A percentile compares a stretch with the other conserved stretches of the same genome.
These are phyloP conservation scores for Acrodontium crateriforme DNA, from an alignment of 2,329 filamentous ascomycete genomes.

Conservation along the genomic window DNA sequence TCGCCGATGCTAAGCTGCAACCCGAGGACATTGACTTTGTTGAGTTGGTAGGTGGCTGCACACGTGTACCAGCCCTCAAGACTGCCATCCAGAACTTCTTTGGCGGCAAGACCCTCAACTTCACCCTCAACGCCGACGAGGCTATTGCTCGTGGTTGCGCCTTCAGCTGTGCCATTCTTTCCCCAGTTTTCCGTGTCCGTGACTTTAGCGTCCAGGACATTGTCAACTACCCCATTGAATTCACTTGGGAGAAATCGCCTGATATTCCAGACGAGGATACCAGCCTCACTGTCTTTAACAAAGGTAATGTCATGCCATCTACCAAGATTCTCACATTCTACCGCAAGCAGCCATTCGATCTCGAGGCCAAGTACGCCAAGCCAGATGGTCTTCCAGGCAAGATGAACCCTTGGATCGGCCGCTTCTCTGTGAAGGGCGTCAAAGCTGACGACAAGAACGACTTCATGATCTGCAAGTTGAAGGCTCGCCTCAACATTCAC, in stretches of 20 bases:
- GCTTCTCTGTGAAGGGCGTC: constrained; percentile 95
- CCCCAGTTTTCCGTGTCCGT: constrained; percentile 93
- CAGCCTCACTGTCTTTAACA: constrained; percentile 92
- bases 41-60: constrained; percentile 89
- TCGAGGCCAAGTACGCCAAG: constrained; percentile 87
- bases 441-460: constrained; percentile 87
- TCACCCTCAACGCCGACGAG: constrained; percentile 97
- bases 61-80: constrained; percentile 88
- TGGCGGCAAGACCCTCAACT: constrained; percentile 77
- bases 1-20: constrained; percentile 84
- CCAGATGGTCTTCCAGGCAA: constrained; percentile 79
- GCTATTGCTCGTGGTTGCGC: constrained; percentile 89
- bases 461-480: constrained; percentile 99
- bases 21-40: constrained; percentile 84
- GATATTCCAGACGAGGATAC: constrained; percentile 99
- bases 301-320: constrained; percentile 89
- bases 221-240: constrained; percentile 95
- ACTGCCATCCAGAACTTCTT: constrained; percentile 82
- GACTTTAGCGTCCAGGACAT: constrained; percentile 98
- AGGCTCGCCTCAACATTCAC: constrained; percentile 91
- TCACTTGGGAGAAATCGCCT: constrained; percentile 95
- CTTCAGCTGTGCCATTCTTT: constrained; percentile 95
- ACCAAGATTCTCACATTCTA: constrained; percentile 99
- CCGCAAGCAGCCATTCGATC: constrained; percentile 90
- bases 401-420: constrained; percentile 86